A percentile compares a stretch with the other conserved stretches of the same genome.
Evolutionary conservation across 2,329 filamentous ascomycete species (phyloP).

Genomic region (Trichoderma sp.): DNA sequence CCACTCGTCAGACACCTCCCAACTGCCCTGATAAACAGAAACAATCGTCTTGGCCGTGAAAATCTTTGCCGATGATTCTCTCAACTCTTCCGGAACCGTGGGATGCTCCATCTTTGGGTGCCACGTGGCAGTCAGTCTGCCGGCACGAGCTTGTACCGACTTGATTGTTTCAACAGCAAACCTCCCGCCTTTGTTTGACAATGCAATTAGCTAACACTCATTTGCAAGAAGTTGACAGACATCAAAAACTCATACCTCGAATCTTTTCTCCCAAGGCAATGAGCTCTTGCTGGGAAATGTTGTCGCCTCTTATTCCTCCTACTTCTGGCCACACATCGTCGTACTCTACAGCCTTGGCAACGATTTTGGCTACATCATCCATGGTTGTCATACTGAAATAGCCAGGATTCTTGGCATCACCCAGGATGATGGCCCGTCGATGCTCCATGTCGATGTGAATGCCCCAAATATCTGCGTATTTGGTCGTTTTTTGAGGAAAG

Average conservation of each 20-base stretch:
- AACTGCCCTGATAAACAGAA: slow-evolving; percentile 30
- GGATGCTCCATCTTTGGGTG: slow-evolving; percentile 19
- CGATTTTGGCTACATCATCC: slow-evolving; percentile 39
- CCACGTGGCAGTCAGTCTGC: slow-evolving; percentile 27
- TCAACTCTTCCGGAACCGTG: slow-evolving; percentile 28
- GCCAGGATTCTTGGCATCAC: slow-evolving; percentile 38
- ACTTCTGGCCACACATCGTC: slow-evolving; percentile 40
- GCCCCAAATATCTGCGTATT: slow-evolving; percentile 40
- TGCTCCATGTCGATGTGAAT: slow-evolving; percentile 37
- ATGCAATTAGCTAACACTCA: not conserved
- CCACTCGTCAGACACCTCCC: slow-evolving; percentile 42
- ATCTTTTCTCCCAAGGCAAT: slow-evolving; percentile 38
- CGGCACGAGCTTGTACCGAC: not conserved
- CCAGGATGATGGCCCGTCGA: slow-evolving; percentile 40
- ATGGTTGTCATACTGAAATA: slow-evolving; percentile 39
- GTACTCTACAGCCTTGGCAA: slow-evolving; percentile 42
- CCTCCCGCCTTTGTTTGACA: slow-evolving; percentile 22
- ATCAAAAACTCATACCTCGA: slow-evolving; percentile 34
- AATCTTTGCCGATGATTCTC: not conserved
- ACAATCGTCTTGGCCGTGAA: not conserved
- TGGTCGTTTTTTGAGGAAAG: slow-evolving; percentile 44
- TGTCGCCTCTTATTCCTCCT: slow-evolving; percentile 41
- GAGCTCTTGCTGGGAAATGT: slow-evolving; percentile 34
- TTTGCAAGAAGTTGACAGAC: not conserved
- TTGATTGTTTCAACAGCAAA: not conserved